Base-by-base conservation (phyloP, 148 eudicot species). In the Rhododendron vialii region DNA sequence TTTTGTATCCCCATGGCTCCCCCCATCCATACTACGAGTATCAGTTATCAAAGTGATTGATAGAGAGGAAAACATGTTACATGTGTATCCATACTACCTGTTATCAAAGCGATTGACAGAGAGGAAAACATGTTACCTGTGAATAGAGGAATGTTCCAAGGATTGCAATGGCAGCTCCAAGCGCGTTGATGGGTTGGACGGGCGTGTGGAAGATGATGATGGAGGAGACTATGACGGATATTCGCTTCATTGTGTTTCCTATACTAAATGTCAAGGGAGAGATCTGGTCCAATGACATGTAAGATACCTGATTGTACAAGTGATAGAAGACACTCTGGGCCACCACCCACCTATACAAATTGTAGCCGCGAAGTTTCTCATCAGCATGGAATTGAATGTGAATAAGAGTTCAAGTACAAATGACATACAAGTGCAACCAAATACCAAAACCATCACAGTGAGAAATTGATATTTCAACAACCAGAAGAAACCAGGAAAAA, bases 251-350 rank as follows among this genome's bases (percentile, higher is more conserved):
- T 22, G 95, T 93, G 86, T 93, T 93, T 24, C 95, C 95, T 74
- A 93, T 86, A 85, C 95, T 93, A 87, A 93, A 93, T 65, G 95
- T 93, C 88, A 93, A 85, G 18, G 95, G 95, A 69, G 95, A 92
- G 71, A 93, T 93, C 87, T 93, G 92, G 75, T 93, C 94, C 69
- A 93, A 85, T 5, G 95, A 93, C 95, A 93, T 93, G 91, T 93
- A 93, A 9, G 95, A 93, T 9, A 92, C 95, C 85, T 93, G 95
- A 74, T 93, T 93, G 84, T 93, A 93, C 82, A 93, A 85, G 90
- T 93, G 95, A 85, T 93, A 93, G 90, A 93, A 93, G 35, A 93
- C 91, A 87, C 95, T 93, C 47, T 93, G 95, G 57, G 95, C 95
- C 80, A 90, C 94, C 71, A 93, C 94, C 95, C 95, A 93, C 95